Base-by-base conservation (phyloP, 495 filamentous ascomycete species). In the Corynascus novoguineensis region DNA sequence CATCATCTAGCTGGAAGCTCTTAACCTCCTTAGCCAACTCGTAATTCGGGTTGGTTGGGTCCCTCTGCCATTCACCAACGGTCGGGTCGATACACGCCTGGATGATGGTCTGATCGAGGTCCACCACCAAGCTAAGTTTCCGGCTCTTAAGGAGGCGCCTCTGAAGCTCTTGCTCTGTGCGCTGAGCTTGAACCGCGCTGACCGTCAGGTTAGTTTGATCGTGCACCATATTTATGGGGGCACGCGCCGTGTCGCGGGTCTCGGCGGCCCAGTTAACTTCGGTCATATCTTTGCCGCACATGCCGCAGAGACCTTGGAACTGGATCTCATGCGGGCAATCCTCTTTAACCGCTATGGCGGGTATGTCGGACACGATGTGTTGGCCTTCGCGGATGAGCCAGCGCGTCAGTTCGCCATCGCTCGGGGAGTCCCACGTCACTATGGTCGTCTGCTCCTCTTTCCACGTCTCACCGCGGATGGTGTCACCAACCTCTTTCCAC, bases 241-340 rank as follows among this genome's bases (percentile, higher is more conserved):
- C 95, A 55, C 92, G 89, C 53, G 85, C 83, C 14, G 88, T 84
- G 64, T 85, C 77, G 63, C 75, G 69, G 12, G 69, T 64, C 55
- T 84, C 73, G 57, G 69, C 76, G 1, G 77, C 73, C 68, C 77
- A 81, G 53, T 69, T 74, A 50, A 75, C 69, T 61, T 80, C 81
- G 50, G 89, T 97, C 95, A 99, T 97, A 68, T 99, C 92, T 76
- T 95, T 91, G 50, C 93, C 95, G 72, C 93, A 99, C 60, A 88
- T 81, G 32, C 82, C 88, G 73, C 93, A 99, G 41, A 99, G 79
- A 14, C 90, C 91, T 42, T 83, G 86, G 62, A 87, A 97, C 67
- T 99, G 93, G 29, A 95, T 78, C 62, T 88, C 86, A 71, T 99
- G 93, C 31, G 86, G 78, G 72, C 93, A 99, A 51, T 86, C 85